Evolutionary conservation across 352 stramenopile genomes (phyloP).

Genomic region (Pythium oligandrum): DNA sequence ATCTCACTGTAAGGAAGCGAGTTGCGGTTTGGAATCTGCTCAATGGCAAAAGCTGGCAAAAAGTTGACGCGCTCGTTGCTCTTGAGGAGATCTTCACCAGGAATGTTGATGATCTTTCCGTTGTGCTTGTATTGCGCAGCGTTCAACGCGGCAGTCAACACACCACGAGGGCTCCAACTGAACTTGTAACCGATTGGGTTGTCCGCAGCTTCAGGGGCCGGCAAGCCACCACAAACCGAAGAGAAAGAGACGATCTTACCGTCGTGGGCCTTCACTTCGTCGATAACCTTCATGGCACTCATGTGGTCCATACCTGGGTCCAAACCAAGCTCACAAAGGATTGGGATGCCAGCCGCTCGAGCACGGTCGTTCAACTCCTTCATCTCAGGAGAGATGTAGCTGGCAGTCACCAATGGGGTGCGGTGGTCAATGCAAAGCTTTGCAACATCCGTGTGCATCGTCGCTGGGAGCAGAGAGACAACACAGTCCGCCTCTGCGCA

Average conservation of each 20-base stretch:
- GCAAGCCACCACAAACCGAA: constrained; percentile 93
- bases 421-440: constrained; percentile 82
- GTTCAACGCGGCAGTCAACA: constrained; percentile 92
- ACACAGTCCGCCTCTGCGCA: constrained; percentile 88
- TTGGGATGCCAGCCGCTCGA: constrained; percentile 77
- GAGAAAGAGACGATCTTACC: constrained; percentile 90
- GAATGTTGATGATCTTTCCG: constrained; percentile 77
- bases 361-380: constrained; percentile 68
- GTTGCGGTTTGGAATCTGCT: constrained; percentile 95
- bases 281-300: constrained; percentile 96
- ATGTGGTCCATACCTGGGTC: constrained; percentile 97
- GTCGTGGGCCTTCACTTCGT: constrained; percentile 89
- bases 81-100: constrained; percentile 83
- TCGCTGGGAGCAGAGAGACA: constrained; percentile 91
- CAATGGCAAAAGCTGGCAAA: constrained; percentile 89
- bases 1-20: constrained; percentile 91
- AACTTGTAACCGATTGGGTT: constrained; percentile 98
- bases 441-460: constrained; percentile 91
- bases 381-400: constrained; percentile 95
- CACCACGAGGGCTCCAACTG: constrained; percentile 94
- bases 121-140: constrained; percentile 86
- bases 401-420: constrained; percentile 92
- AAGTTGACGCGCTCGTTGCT: constrained; percentile 83
- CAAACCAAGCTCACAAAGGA: constrained; percentile 94
- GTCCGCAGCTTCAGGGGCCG: constrained; percentile 91